Evolutionary conservation across 495 filamentous ascomycete species (phyloP).

Genomic region (Aspergillus hancockii): DNA sequence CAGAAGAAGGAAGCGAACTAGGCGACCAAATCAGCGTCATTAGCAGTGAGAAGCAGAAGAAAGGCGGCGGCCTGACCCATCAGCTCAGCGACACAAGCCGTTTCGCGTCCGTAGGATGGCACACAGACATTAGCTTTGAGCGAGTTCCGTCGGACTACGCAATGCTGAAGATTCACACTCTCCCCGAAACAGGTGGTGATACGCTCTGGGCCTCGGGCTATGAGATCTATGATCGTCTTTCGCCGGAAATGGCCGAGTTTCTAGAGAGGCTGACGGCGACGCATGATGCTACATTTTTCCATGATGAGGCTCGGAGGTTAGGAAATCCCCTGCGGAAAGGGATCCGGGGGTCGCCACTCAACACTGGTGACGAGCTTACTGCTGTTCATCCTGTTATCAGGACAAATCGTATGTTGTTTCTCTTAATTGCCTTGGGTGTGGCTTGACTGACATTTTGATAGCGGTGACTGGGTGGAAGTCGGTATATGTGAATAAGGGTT

Average conservation of each 20-base stretch:
- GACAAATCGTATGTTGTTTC: conserved; percentile 58
- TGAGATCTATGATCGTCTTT: conserved; percentile 66
- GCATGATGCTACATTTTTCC: conserved; percentile 55
- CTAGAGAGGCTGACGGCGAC: conserved; percentile 67
- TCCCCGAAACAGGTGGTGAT: conserved; percentile 75
- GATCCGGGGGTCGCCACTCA: conserved; percentile 52
- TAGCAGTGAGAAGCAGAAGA: conserved; percentile 40
- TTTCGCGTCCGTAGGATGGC: conserved; percentile 53
- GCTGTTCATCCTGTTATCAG: conserved; percentile 72
- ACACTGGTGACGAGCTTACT: conserved; percentile 58
- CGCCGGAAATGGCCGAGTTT: conserved; percentile 59
- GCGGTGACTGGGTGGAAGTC: conserved; percentile 75
- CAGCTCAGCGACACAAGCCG: conserved; percentile 35
- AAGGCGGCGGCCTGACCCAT: conserved; percentile 37
- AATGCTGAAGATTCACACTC: conserved; percentile 55
- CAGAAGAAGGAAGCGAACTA: conserved; percentile 37
- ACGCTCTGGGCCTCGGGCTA: conserved; percentile 47
- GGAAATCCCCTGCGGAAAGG: conserved; percentile 29
- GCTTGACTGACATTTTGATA: conserved; percentile 19
- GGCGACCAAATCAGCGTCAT: conserved; percentile 42
- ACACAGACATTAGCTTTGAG: conserved; percentile 72
- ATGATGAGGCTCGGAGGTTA: conserved; percentile 32
- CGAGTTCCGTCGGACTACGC: conserved; percentile 67
- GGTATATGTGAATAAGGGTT: conserved; percentile 65
- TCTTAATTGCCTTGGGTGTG: background rate